These are phyloP conservation scores for Starmerella lactis-condensi DNA, from an alignment of 805 yeast genomes.

Conservation along the genomic window DNA sequence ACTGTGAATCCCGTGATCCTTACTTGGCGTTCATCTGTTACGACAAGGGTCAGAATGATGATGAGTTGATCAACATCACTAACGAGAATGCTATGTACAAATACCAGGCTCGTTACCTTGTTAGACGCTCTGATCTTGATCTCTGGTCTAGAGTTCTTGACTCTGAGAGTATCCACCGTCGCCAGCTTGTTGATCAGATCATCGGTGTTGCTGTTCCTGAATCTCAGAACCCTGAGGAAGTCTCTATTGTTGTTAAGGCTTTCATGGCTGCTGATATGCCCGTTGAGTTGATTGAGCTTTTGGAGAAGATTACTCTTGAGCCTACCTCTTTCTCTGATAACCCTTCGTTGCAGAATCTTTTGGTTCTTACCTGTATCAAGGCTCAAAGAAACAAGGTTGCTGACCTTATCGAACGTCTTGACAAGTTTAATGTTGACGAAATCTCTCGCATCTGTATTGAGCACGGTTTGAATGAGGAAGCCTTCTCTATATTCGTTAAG, in stretches of 20 bases:
- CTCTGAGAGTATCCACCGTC: conserved; percentile 66
- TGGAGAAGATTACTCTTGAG: conserved; percentile 90
- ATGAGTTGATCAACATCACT: conserved; percentile 74
- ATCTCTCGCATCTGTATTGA: conserved; percentile 85
- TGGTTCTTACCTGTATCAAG: conserved; percentile 85
- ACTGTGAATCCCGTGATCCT: conserved; percentile 98
- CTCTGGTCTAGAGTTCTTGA: conserved; percentile 68
- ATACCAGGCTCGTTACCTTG: conserved; percentile 92
- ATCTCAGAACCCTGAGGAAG: conserved; percentile 76
- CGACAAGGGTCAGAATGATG: conserved; percentile 85
- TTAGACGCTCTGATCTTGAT: conserved; percentile 66
- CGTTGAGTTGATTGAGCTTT: conserved; percentile 75
- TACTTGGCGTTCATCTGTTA: conserved; percentile 93
- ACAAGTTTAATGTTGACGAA: conserved; percentile 80
- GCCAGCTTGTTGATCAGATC: conserved; percentile 82
- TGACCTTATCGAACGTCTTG: conserved; percentile 71
- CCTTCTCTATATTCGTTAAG: conserved; percentile 78
- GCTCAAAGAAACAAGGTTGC: conserved; percentile 77
- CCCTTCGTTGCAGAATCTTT: conserved; percentile 81
- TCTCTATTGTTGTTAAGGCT: conserved; percentile 90
- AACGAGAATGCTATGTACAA: conserved; percentile 97
- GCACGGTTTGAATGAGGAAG: conserved; percentile 79
- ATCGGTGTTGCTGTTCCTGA: conserved; percentile 95
- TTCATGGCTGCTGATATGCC: conserved; percentile 93
- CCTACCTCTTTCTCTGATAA: conserved; percentile 95